Evolutionary conservation across 768 basidiomycete species (phyloP), one percentile per base, ranked within the genome.

Genomic region (Macrolepiota dolichaula): DNA sequence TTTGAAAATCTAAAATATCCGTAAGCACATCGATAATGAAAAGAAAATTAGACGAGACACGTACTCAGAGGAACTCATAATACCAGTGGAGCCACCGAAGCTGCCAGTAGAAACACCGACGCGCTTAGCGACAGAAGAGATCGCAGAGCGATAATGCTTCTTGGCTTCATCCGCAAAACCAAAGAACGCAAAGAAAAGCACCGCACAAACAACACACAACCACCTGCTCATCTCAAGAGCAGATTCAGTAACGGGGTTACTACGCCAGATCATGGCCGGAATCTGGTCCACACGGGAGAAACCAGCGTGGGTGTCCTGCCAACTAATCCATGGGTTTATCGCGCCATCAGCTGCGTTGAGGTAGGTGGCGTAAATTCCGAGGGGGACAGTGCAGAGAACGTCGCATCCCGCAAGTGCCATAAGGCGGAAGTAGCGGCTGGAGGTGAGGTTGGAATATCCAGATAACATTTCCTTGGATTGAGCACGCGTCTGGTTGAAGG

Each of bases 161-260:
- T 77, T 73, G 27, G 87, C 85, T 67, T 88, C 88, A 25, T 80
- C 78, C 10, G 81, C 83, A 55, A 87, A 81, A 1, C 86, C 87
- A 66, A 90, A 89, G 75, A 86, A 83, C n/a, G 69, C 70, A 67
- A 89, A 89, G 75, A 89, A 89, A 46, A 81, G 13, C 61, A 87
- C 70, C 2, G 84, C 81, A 63, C 79, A 82, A 36, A 77, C 63
- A 7, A 83, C 63, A 17, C 74, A 65, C 24, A 75, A 55, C 85
- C 85, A 85, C 54, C 85, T 79, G 4, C 70, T 74, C 37, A 82
- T 51, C 66, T 86, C 82, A 24, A 81, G 59, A 0, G 68, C 64
- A 9, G 62, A 32, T 1, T 69, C 70, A 3, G 27, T 62, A 19
- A 62, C 58, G 9, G 58, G 57, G 61, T 72, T 62, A 19, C 57